These are phyloP conservation scores for Fusarium secorum DNA, from an alignment of 2,329 filamentous ascomycete genomes.

Conservation along the genomic window DNA sequence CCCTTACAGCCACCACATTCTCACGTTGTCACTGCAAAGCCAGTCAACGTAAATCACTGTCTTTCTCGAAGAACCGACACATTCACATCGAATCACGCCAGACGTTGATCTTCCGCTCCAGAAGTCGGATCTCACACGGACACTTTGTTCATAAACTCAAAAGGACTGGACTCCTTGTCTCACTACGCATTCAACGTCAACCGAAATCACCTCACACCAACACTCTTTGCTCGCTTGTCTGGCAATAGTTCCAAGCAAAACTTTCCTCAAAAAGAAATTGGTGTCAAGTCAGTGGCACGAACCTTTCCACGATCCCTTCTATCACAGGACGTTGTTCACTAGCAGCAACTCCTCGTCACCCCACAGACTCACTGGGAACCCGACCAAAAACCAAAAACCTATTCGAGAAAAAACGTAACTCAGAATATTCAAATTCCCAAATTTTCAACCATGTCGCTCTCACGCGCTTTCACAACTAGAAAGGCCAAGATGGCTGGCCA, in stretches of 20 bases:
- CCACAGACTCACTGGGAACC: conserved; percentile 11
- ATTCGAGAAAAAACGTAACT: conserved; percentile 4
- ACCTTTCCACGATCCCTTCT: conserved; percentile 1
- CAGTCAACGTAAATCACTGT: conserved; percentile 25
- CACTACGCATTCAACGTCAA: conserved; percentile 26
- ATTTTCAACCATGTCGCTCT: conserved; percentile 58
- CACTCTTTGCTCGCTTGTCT: conserved; percentile 19
- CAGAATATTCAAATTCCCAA: background rate
- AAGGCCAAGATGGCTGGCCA: conserved; percentile 60
- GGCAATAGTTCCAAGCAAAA: conserved; percentile 14
- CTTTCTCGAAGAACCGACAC: conserved; percentile 28
- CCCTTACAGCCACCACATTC: conserved; percentile 24
- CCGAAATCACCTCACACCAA: conserved; percentile 15
- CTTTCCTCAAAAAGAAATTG: conserved; percentile 16
- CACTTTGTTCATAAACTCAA: conserved; percentile 15
- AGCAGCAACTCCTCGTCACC: conserved; percentile 4
- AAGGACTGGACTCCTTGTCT: conserved; percentile 43
- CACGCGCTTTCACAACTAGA: conserved; percentile 76
- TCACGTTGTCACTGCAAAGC: conserved; percentile 24
- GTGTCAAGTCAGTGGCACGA: conserved; percentile 35
- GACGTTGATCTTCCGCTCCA: conserved; percentile 23
- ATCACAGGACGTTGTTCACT: conserved; percentile 9
- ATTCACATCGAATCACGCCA: conserved; percentile 25
- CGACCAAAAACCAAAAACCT: background rate
- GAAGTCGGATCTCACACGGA: conserved; percentile 23